Evolutionary conservation across 1,284 basidiomycete species (phyloP).

Genomic region (Schizopora paradoxa): DNA sequence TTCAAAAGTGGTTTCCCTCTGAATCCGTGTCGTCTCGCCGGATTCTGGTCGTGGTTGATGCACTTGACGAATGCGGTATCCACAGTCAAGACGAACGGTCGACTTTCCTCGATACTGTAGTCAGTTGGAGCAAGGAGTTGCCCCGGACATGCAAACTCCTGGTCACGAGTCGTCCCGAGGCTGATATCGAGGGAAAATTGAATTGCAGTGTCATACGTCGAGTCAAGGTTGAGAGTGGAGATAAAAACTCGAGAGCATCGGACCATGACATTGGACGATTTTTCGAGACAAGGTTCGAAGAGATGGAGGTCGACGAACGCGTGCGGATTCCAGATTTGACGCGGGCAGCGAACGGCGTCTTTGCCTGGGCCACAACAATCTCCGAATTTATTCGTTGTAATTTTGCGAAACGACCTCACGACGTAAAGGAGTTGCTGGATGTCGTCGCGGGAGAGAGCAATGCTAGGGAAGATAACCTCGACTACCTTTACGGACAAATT

Average conservation of each 20-base stretch:
- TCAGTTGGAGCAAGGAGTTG: neutral
- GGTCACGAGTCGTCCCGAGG: neutral
- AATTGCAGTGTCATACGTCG: no score
- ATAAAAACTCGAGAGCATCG: neutral
- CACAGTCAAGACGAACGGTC: neutral
- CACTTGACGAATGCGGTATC: neutral
- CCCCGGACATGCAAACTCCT: neutral
- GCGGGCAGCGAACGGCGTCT: neutral
- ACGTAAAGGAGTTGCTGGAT: no score
- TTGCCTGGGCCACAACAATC: neutral
- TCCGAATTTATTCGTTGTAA: neutral
- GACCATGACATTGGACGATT: neutral
- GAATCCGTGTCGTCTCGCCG: neutral
- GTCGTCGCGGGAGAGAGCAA: no score
- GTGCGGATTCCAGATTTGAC: neutral
- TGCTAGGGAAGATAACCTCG: no score
- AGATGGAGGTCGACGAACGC: neutral
- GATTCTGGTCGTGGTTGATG: neutral
- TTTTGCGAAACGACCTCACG: neutral
- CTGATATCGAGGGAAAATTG: neutral
- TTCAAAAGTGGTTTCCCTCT: no score
- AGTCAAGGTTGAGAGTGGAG: neutral
- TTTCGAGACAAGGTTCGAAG: neutral
- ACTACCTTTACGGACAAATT: no score
- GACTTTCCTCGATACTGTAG: neutral